Evolutionary conservation across 371 early-diverging fungal species (phyloP).

Genomic region (Paraphysoderma sedebokerense): DNA sequence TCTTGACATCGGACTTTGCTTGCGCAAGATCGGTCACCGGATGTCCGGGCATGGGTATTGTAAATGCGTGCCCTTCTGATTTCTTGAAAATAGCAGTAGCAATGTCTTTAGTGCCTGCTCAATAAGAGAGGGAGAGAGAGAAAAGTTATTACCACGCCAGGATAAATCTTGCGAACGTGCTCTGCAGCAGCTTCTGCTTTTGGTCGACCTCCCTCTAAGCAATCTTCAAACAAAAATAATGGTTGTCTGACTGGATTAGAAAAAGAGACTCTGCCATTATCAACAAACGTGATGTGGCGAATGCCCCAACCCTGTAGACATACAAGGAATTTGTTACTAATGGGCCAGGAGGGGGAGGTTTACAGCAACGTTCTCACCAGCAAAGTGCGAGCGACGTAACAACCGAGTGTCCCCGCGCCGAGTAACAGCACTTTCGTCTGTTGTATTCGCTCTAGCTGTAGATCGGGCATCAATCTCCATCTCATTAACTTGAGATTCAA

Average conservation of each 20-base stretch:
- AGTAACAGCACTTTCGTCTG: constrained; percentile 60
- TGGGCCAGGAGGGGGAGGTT: background rate
- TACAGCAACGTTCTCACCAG: constrained; percentile 22
- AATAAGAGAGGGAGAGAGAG: background rate
- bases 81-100: constrained; percentile 19
- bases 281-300: constrained; percentile 80
- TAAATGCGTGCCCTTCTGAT: constrained; percentile 41
- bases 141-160: constrained; percentile 40
- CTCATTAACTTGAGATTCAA: constrained; percentile 89
- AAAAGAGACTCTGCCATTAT: constrained; percentile 76
- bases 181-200: constrained; percentile 79
- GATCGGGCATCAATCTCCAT: constrained; percentile 73
- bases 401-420: constrained; percentile 93
- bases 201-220: constrained; percentile 56
- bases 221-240: constrained; percentile 73
- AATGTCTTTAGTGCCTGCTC: constrained; percentile 2
- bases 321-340: no score
- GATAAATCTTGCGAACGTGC: constrained; percentile 49
- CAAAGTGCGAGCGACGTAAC: constrained; percentile 68
- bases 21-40: constrained; percentile 19
- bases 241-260: constrained; percentile 94
- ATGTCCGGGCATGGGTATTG: constrained; percentile 94
- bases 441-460: constrained; percentile 64
- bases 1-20: constrained; percentile 18
- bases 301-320: constrained; percentile 74